Evolutionary conservation across 1,284 basidiomycete species (phyloP).

Genomic region (Laetiporus sulphureus): DNA sequence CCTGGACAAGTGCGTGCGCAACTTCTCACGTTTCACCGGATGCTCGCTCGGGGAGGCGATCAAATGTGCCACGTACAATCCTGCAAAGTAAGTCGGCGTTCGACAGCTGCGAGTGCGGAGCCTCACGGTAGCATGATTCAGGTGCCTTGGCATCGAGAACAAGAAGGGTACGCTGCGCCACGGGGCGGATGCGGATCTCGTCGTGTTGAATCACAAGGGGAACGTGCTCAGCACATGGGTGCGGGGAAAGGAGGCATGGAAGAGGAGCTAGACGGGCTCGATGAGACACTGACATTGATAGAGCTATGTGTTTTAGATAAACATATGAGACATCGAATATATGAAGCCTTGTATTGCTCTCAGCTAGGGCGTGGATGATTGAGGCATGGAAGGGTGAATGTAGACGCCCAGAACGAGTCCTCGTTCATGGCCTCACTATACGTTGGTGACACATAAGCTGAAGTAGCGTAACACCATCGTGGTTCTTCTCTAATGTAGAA

Average conservation of each 20-base stretch:
- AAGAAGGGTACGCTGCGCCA: constrained; percentile 74
- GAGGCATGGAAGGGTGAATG: no score
- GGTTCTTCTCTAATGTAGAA: no score
- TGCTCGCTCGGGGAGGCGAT: constrained; percentile 80
- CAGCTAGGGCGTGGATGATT: no score
- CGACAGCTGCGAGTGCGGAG: background rate
- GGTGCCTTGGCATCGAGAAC: constrained; percentile 72
- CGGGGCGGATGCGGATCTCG: constrained; percentile 81
- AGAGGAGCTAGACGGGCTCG: constrained; percentile 9
- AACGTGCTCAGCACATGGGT: constrained; percentile 77
- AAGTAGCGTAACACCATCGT: no score
- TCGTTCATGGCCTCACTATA: no score
- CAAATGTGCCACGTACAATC: constrained; percentile 78
- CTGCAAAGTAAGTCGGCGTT: constrained; percentile 52
- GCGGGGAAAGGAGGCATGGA: constrained; percentile 68
- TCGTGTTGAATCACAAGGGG: constrained; percentile 66
- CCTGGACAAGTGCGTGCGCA: constrained; percentile 77
- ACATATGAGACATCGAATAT: no score
- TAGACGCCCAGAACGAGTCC: no score
- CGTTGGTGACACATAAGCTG: no score
- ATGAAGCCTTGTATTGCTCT: no score
- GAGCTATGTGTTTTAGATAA: no score
- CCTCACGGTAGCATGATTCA: constrained; percentile 18
- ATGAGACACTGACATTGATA: no score
- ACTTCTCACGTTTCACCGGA: constrained; percentile 77